phyloP scores from a whole-genome alignment of 768 basidiomycete genomes.

The Termitomyces sp. region DNA sequence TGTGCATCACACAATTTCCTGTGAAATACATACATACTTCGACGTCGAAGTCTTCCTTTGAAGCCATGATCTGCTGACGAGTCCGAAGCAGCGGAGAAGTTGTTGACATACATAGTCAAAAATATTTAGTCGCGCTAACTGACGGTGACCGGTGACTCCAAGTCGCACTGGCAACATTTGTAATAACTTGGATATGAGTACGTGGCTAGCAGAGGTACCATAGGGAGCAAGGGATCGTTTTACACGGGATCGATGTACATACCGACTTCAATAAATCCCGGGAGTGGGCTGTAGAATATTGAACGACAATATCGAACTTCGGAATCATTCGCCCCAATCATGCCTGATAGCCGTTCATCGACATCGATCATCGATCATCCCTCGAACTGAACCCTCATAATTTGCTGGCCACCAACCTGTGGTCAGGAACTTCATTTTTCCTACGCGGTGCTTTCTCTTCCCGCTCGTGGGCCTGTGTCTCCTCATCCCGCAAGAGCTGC shows the following conservation, averaged over 20 bases:
- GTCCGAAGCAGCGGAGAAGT: background rate
- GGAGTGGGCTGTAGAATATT: too few species aligned
- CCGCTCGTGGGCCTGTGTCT: background rate
- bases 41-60: background rate
- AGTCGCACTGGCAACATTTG: background rate
- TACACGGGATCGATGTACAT: background rate
- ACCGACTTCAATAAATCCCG: background rate
- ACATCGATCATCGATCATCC: background rate
- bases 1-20: background rate
- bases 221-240: background rate
- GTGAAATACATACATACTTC: background rate
- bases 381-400: background rate
- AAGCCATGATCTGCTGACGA: background rate
- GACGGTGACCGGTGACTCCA: background rate
- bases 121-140: background rate
- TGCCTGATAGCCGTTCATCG: background rate
- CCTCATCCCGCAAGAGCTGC: conserved; percentile 10
- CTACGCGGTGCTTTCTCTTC: background rate
- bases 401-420: conserved; percentile 6
- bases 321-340: background rate
- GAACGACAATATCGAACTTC: background rate
- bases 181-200: background rate
- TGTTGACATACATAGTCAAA: background rate
- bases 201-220: background rate
- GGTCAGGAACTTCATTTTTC: background rate